phyloP scores from a whole-genome alignment of 2,329 filamentous ascomycete species.

The Colletotrichum cuscutae region DNA sequence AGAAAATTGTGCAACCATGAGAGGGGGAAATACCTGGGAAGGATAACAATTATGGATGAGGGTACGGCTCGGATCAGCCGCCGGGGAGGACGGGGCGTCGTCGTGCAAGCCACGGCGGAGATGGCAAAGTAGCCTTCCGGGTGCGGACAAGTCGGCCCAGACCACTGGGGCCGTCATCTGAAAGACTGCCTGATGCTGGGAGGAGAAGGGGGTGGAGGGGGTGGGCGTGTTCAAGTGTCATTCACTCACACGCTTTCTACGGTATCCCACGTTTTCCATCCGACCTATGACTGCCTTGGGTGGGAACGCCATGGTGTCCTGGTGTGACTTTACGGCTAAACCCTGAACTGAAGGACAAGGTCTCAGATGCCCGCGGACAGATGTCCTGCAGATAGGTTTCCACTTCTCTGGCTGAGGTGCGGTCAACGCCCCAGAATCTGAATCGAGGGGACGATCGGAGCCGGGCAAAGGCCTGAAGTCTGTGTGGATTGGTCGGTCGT shows the following conservation, averaged over 20 bases:
- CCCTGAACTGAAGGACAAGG: neutral
- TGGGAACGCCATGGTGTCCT: neutral
- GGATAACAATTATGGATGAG: conserved; percentile 2
- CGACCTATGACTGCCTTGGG: neutral
- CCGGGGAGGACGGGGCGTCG: conserved; percentile 6
- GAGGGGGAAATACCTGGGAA: neutral
- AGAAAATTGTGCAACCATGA: neutral
- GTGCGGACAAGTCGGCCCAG: conserved; percentile 26
- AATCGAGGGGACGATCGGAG: neutral
- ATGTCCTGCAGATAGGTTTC: neutral
- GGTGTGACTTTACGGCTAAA: neutral
- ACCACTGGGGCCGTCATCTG: neutral
- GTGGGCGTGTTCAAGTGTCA: neutral
- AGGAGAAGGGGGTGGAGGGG: too few relatives aligned
- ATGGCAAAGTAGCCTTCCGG: conserved; percentile 21
- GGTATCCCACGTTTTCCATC: neutral
- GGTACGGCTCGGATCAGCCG: neutral
- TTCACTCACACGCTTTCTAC: neutral
- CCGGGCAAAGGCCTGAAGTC: neutral
- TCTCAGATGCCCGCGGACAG: neutral
- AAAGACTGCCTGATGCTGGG: neutral
- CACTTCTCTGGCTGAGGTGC: neutral
- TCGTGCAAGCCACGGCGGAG: conserved; percentile 26
- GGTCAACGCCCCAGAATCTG: neutral
- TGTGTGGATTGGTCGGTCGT: neutral